Conservation (phyloP, 2,329 filamentous ascomycete species). For the Phaeosphaeriaceae sp. region DNA sequence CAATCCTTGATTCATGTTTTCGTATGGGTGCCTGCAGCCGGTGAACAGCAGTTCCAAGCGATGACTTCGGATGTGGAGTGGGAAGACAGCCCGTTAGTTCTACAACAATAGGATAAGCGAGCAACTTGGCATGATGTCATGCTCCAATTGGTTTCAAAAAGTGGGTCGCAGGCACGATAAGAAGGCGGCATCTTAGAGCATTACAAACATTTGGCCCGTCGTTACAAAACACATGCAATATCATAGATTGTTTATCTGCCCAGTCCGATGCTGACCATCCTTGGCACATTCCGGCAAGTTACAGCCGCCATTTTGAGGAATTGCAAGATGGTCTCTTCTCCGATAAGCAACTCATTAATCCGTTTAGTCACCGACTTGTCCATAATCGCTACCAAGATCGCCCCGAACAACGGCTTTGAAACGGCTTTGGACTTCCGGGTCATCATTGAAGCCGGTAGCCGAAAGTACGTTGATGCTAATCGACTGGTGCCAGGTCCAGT, state of each 20-base stretch:
- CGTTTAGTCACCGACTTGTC: neutral
- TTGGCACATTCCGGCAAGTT: neutral
- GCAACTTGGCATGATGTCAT: conserved; percentile 17
- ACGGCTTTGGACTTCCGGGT: neutral
- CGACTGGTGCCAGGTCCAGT: conserved; percentile 14
- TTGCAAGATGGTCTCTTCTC: neutral
- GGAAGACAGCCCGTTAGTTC: conserved; percentile 8
- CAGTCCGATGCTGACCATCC: neutral
- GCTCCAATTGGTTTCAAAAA: neutral
- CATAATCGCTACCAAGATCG: neutral
- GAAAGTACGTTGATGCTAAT: neutral
- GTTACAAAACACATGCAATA: neutral
- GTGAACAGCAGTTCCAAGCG: neutral
- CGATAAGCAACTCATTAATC: neutral
- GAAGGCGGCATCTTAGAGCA: neutral
- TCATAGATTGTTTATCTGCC: neutral
- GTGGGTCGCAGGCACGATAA: conserved; percentile 6
- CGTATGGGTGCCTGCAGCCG: neutral
- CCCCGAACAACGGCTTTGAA: neutral
- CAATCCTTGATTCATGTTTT: neutral
- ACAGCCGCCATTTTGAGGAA: neutral
- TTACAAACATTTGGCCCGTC: conserved; percentile 1
- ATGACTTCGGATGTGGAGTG: conserved; percentile 5
- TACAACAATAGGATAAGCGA: conserved; percentile 4
- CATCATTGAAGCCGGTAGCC: neutral